phyloP scores from a whole-genome alignment of 1,284 basidiomycete genomes.

The Ceratobasidium sp. region DNA sequence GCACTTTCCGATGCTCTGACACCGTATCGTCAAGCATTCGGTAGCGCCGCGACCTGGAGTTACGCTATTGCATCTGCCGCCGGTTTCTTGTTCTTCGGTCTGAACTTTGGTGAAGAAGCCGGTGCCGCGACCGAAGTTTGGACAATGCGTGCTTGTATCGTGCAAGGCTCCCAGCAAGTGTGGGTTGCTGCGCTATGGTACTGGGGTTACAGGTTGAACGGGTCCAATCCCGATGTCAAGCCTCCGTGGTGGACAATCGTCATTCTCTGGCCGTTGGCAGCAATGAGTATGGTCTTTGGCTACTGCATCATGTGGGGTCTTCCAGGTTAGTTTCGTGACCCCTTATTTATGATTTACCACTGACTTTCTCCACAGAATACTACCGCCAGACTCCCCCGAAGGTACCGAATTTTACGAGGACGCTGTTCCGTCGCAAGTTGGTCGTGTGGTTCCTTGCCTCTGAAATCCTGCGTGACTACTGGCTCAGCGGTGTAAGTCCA shows the following conservation, averaged over 20 bases:
- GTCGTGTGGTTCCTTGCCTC: slow-evolving; percentile 94
- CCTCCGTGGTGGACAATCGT: slow-evolving; percentile 88
- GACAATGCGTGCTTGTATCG: slow-evolving; percentile 89
- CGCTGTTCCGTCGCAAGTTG: slow-evolving; percentile 88
- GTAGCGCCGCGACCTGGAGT: slow-evolving; percentile 86
- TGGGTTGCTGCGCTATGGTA: slow-evolving; percentile 96
- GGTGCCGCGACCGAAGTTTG: slow-evolving; percentile 93
- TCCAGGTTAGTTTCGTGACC: slow-evolving; percentile 70
- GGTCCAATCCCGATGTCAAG: slow-evolving; percentile 63
- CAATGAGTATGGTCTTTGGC: slow-evolving; percentile 80
- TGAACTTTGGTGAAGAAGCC: slow-evolving; percentile 96
- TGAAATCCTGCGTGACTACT: slow-evolving; percentile 91
- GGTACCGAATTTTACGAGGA: slow-evolving; percentile 90
- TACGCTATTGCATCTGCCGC: slow-evolving; percentile 92
- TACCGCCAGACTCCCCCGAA: slow-evolving; percentile 92
- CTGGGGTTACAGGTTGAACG: slow-evolving; percentile 87
- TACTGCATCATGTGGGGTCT: slow-evolving; percentile 88
- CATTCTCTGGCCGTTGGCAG: slow-evolving; percentile 85
- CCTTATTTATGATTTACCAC: not conserved
- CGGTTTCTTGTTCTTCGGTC: slow-evolving; percentile 91
- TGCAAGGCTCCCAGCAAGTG: slow-evolving; percentile 93
- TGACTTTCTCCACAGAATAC: slow-evolving; percentile 68
- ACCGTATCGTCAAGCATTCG: slow-evolving; percentile 73
- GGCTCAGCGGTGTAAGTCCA: slow-evolving; percentile 86
- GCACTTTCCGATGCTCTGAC: slow-evolving; percentile 77